Conservation (phyloP, 257 asterid species). For the Solanum habrochaites region DNA sequence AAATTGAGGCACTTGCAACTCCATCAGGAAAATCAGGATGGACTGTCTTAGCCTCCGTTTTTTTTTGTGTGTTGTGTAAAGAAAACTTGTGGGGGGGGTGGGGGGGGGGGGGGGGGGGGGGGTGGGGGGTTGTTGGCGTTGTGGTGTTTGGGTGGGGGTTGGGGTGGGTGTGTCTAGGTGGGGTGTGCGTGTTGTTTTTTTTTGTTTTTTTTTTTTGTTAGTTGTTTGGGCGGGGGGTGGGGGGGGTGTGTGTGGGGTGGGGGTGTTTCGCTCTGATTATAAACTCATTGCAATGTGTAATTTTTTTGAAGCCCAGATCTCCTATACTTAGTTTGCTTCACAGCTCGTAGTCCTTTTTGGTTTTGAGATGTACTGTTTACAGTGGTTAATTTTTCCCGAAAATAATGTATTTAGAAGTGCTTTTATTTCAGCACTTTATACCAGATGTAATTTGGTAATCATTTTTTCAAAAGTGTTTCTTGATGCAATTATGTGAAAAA, state of each 20-base stretch:
- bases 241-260: too few species aligned
- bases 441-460: not conserved
- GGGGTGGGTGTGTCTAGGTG: too few species aligned
- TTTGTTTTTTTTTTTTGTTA: too few species aligned
- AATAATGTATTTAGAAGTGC: not conserved
- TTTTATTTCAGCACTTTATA: not conserved
- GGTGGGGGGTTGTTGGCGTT: too few species aligned
- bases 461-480: not conserved
- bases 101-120: too few species aligned
- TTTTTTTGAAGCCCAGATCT: not conserved
- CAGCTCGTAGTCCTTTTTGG: not conserved
- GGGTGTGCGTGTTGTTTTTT: too few species aligned
- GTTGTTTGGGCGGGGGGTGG: too few species aligned
- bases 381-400: not conserved
- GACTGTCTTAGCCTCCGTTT: not conserved
- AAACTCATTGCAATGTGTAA: not conserved
- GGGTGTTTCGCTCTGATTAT: too few species aligned
- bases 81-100: too few species aligned
- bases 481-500: not conserved
- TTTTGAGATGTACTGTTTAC: not conserved
- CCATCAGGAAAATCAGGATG: not conserved
- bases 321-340: not conserved
- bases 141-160: too few species aligned
- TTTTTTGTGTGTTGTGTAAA: too few species aligned
- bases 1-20: not conserved